Percentiles rank a stretch among this genome's conserved stretches.
phyloP scores from a whole-genome alignment of 768 basidiomycete species.

The Boletus tomentosulus region DNA sequence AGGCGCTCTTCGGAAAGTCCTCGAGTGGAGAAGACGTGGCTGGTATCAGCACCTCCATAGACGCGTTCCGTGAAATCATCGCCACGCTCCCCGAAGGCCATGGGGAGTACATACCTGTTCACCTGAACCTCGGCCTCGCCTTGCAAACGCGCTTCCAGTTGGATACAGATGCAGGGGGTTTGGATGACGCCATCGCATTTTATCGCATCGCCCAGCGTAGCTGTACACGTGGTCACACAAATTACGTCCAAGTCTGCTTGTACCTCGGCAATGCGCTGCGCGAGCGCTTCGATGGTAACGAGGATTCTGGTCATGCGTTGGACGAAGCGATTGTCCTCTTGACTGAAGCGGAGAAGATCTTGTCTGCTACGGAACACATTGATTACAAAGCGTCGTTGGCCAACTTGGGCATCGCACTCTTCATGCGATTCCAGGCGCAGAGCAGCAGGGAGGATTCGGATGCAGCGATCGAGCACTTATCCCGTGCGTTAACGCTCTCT shows the following conservation, averaged over 20 bases:
- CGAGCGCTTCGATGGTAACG: constrained; percentile 7
- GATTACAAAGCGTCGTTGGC: constrained; percentile 6
- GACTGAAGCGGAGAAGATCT: constrained; percentile 13
- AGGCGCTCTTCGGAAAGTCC: constrained; percentile 13
- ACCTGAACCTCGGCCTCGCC: constrained; percentile 16
- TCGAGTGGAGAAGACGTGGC: constrained; percentile 4
- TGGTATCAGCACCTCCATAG: constrained; percentile 9
- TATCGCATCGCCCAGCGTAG: constrained; percentile 9
- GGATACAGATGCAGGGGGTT: constrained; percentile 5
- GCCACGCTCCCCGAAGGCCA: constrained; percentile 10
- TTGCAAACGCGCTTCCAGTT: constrained; percentile 15
- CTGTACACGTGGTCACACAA: constrained; percentile 6
- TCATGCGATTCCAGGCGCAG: constrained; percentile 14
- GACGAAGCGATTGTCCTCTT: constrained; percentile 24
- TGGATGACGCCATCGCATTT: constrained; percentile 22
- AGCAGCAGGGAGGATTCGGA: constrained; percentile 11
- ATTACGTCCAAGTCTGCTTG: constrained; percentile 10
- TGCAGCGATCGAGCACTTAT: constrained; percentile 10
- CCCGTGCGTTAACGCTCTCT: constrained; percentile 10
- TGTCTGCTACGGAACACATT: neutral
- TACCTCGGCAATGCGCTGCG: constrained; percentile 15
- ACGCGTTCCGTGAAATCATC: constrained; percentile 11
- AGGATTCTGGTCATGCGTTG: constrained; percentile 7
- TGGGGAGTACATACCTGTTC: constrained; percentile 2
- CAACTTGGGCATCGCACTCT: constrained; percentile 12